A percentile compares a stretch with the other conserved stretches of the same genome.
phyloP scores from a whole-genome alignment of 352 stramenopile genomes.

The Synura sp. region DNA sequence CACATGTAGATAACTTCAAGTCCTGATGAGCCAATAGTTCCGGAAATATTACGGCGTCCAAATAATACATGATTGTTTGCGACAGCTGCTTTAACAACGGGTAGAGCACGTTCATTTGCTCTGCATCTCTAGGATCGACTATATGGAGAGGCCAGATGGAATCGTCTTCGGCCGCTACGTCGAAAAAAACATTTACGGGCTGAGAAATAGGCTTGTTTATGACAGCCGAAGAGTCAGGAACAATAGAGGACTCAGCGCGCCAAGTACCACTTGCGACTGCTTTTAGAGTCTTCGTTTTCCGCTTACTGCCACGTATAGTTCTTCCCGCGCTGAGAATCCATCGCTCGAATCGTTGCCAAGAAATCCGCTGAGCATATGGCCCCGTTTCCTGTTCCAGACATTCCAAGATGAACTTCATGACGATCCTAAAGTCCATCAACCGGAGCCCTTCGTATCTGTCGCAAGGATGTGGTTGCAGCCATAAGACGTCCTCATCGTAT shows the following conservation, averaged over 20 bases:
- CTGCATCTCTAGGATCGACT: slow-evolving; percentile 91
- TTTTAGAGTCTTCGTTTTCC: slow-evolving; percentile 39
- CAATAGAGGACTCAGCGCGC: no score
- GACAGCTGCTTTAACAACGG: slow-evolving; percentile 85
- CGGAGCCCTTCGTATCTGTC: slow-evolving; percentile 64
- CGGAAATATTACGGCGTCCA: slow-evolving; percentile 97
- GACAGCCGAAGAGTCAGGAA: neutral
- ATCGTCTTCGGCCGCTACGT: slow-evolving; percentile 43
- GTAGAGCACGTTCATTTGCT: slow-evolving; percentile 90
- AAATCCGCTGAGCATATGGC: slow-evolving; percentile 72
- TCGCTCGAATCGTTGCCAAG: slow-evolving; percentile 64
- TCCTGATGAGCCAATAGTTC: slow-evolving; percentile 97
- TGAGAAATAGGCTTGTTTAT: slow-evolving; percentile 5
- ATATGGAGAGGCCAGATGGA: slow-evolving; percentile 92
- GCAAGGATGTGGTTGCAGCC: neutral
- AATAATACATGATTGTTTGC: slow-evolving; percentile 89
- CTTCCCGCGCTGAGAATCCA: slow-evolving; percentile 73
- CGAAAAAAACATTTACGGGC: slow-evolving; percentile 49
- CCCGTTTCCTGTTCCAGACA: slow-evolving; percentile 74
- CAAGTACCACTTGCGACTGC: no score
- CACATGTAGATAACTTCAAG: slow-evolving; percentile 96
- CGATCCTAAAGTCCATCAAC: slow-evolving; percentile 65
- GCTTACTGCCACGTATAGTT: slow-evolving; percentile 60
- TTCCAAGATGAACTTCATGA: slow-evolving; percentile 67
- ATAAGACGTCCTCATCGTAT: no score